A percentile compares a stretch with the other conserved stretches of the same genome.
Conservation (phyloP, 2,329 filamentous ascomycete species). For the Cladosporium velox region DNA sequence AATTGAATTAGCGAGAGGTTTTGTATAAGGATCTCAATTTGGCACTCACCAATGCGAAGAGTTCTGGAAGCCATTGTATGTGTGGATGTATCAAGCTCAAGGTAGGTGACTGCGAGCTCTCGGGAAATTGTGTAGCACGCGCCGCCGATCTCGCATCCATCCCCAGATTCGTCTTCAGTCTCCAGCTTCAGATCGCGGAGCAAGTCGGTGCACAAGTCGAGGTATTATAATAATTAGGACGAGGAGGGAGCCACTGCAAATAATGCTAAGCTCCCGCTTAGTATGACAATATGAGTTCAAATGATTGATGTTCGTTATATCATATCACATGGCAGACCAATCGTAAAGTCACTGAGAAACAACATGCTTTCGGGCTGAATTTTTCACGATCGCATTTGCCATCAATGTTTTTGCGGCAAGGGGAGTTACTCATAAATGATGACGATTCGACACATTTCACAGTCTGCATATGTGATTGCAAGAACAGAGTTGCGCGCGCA, state of each 20-base stretch:
- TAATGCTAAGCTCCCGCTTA: not conserved
- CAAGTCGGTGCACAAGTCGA: not conserved
- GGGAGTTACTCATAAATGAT: not conserved
- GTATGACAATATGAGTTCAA: not conserved
- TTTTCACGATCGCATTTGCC: not conserved
- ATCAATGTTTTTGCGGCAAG: not conserved
- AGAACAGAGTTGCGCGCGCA: not conserved
- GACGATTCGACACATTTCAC: too few species aligned
- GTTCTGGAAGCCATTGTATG: slow-evolving; percentile 22
- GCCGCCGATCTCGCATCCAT: slow-evolving; percentile 13
- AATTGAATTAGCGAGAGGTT: not conserved
- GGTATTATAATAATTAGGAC: not conserved
- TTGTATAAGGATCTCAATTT: too few species aligned
- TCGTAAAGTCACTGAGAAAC: not conserved
- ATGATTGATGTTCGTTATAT: not conserved
- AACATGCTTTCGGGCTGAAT: not conserved
- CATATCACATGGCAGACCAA: not conserved
- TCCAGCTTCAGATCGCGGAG: not conserved
- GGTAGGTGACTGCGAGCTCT: slow-evolving; percentile 1
- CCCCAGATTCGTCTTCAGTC: not conserved
- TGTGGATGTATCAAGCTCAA: slow-evolving; percentile 5
- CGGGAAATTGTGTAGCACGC: slow-evolving; percentile 14
- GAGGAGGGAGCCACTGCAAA: not conserved
- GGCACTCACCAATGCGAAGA: slow-evolving; percentile 16
- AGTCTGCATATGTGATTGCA: not conserved